Percentiles rank a stretch among this genome's conserved stretches.
Evolutionary conservation across 306 rosid species (phyloP).

Genomic region (Sesbania bispinosa): DNA sequence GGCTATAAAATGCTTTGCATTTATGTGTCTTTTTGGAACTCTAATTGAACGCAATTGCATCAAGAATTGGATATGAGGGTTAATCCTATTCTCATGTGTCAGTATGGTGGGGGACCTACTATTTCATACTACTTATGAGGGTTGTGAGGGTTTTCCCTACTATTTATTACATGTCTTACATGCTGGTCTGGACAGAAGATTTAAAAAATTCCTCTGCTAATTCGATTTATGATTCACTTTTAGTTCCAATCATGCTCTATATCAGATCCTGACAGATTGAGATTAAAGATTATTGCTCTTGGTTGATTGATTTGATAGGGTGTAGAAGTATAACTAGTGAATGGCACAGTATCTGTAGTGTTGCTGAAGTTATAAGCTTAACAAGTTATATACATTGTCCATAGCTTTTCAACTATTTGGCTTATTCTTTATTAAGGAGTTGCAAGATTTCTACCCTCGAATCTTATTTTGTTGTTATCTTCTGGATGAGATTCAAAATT

Average conservation of each 20-base stretch:
- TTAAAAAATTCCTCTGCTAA: not conserved
- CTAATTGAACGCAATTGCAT: not conserved
- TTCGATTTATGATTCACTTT: not conserved
- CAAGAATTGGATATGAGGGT: not conserved
- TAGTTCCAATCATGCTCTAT: not conserved
- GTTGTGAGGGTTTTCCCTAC: too few relatives aligned
- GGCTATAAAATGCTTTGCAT: not conserved
- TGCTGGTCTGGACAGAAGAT: not conserved
- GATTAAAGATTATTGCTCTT: not conserved
- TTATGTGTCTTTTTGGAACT: not conserved
- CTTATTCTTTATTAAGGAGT: not conserved
- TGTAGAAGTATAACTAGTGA: not conserved
- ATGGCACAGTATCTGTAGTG: not conserved
- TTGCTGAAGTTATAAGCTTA: not conserved
- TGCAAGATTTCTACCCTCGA: not conserved
- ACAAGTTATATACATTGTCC: not conserved
- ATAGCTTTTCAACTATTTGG: not conserved
- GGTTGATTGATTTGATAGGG: not conserved
- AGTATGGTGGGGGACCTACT: not conserved
- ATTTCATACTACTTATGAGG: too few relatives aligned
- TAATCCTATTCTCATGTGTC: not conserved
- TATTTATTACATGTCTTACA: not conserved
- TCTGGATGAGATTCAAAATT: not conserved
- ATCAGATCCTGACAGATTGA: not conserved
- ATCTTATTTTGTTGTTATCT: not conserved